Conservation (phyloP, 2,329 filamentous ascomycete genomes). For the Fusarium hainanense region DNA sequence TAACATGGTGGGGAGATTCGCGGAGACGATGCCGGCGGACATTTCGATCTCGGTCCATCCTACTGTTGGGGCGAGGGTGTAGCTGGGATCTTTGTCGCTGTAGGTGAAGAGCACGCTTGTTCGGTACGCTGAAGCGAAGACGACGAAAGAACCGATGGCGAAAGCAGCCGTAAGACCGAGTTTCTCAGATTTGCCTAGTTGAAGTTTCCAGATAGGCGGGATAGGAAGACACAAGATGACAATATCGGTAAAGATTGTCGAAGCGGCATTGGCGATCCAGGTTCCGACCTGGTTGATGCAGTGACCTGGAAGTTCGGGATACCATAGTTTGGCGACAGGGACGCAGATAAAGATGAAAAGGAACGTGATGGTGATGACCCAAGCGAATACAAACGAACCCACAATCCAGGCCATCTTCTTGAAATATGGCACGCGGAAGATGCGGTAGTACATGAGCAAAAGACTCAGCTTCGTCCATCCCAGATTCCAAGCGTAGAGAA, state of each 20-base stretch:
- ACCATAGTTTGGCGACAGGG: constrained; percentile 62
- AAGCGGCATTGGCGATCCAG: constrained; percentile 62
- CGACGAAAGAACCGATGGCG: constrained; percentile 58
- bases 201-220: constrained; percentile 58
- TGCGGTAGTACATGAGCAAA: constrained; percentile 64
- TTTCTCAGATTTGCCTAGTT: constrained; percentile 56
- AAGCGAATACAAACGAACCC: constrained; percentile 57
- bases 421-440: constrained; percentile 60
- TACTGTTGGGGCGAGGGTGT: constrained; percentile 58
- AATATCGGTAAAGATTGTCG: constrained; percentile 60
- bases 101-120: constrained; percentile 61
- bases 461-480: constrained; percentile 63
- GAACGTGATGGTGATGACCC: constrained; percentile 61
- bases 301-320: constrained; percentile 55
- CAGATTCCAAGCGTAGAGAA: constrained; percentile 60
- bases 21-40: constrained; percentile 62
- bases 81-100: constrained; percentile 54
- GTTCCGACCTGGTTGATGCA: constrained; percentile 63
- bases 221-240: constrained; percentile 59
- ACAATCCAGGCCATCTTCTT: constrained; percentile 56
- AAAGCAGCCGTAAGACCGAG: constrained; percentile 59
- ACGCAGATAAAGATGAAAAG: constrained; percentile 65
- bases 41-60: constrained; percentile 63
- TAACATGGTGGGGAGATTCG: constrained; percentile 64
- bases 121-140: constrained; percentile 62